Evolutionary conservation across 306 rosid genomes (phyloP).

Genomic region (Fragaria vesca): DNA sequence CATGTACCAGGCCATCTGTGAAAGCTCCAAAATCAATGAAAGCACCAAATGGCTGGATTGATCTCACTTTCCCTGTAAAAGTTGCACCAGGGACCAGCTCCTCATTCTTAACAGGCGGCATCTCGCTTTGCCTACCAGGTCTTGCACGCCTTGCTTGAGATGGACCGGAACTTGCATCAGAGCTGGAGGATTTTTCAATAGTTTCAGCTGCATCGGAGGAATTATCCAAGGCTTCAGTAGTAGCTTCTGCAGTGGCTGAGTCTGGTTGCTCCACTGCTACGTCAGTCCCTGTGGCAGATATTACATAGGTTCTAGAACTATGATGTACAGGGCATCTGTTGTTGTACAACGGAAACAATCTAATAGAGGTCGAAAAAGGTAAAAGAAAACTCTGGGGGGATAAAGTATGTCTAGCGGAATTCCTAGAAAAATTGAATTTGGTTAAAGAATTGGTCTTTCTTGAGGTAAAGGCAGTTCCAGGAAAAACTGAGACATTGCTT

Average conservation of each 20-base stretch:
- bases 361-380: slow-evolving; percentile 49
- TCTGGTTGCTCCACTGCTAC: slow-evolving; percentile 69
- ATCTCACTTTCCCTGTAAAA: slow-evolving; percentile 91
- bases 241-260: slow-evolving; percentile 46
- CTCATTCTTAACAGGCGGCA: slow-evolving; percentile 83
- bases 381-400: slow-evolving; percentile 49
- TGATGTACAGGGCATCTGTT: slow-evolving; percentile 37
- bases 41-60: slow-evolving; percentile 95
- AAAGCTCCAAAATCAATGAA: slow-evolving; percentile 96
- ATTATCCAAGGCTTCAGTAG: slow-evolving; percentile 40
- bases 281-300: slow-evolving; percentile 71
- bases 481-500: slow-evolving; percentile 65
- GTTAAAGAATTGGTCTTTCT: slow-evolving; percentile 51
- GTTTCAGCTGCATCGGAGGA: slow-evolving; percentile 39
- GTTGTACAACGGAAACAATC: slow-evolving; percentile 51
- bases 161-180: slow-evolving; percentile 40
- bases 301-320: slow-evolving; percentile 42
- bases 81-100: slow-evolving; percentile 81
- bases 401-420: slow-evolving; percentile 37
- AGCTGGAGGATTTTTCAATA: slow-evolving; percentile 39
- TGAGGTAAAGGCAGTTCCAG: slow-evolving; percentile 56
- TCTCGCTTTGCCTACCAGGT: slow-evolving; percentile 77
- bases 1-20: slow-evolving; percentile 94
- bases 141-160: slow-evolving; percentile 53
- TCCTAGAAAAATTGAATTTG: slow-evolving; percentile 55